Base-by-base conservation (phyloP, 495 filamentous ascomycete species). In the Lichenothelia convexa region DNA sequence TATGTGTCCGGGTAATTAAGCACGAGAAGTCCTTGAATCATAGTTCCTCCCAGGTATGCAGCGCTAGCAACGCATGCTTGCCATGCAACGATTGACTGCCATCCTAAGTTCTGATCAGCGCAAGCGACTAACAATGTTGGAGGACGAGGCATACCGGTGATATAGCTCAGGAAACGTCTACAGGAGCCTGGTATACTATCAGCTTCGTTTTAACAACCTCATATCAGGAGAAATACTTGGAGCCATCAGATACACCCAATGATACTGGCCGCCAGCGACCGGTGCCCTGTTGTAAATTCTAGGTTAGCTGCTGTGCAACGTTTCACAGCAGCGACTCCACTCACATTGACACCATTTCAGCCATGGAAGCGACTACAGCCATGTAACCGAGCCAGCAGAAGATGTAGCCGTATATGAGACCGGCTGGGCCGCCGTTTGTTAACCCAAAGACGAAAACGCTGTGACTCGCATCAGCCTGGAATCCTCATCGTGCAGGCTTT, bases 371-470 rank as follows among this genome's bases (percentile, higher is more conserved):
- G 12, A n/a, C 5, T 21, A 7, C 5, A 13, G 35, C 36, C 9
- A 42, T 21, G 18, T 35, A 38, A 1, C 45, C 45, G n/a, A 42
- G 3, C 33, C 34, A 48, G 2, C 18, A 22, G 9, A 35, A 29
- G 2, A 48, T 6, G 21, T 41, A 38, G 4, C 18, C 35, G 32
- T 45, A 48, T 13, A 48, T 16, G 15, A 48, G 18, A 3, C 42
- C 42, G n/a, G 38, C 37, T 3, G 33, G 34, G 6, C 45, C 45
- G 6, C 42, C 45, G 23, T 48, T 42, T 6, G 8, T 17, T 2
- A 48, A 21, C 6, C 33, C 42, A 18, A 24, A 12, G 18, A 38
- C 31, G 31, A 34, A 44, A 18, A 39, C 15, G 2, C 17, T 24
- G 17, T 36, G 11, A 36, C 20, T 2, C 18, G 12, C 8, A 8